A percentile compares a stretch with the other conserved stretches of the same genome.
Conservation (phyloP, 495 filamentous ascomycete species). For the Penicillium coffeae region DNA sequence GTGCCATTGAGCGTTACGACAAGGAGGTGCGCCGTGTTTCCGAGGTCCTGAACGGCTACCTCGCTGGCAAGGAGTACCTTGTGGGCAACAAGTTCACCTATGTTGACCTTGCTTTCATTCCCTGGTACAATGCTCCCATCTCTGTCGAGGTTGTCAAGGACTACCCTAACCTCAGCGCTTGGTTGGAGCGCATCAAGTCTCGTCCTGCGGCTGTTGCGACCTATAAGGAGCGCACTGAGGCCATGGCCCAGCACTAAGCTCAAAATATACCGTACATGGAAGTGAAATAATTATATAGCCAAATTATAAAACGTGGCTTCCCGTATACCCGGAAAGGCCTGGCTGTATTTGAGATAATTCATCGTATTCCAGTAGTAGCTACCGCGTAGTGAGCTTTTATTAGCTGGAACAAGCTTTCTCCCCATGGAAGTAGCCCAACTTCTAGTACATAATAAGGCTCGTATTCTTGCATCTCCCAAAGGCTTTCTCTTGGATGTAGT, state of each 20-base stretch:
- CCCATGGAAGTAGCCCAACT: too few species aligned
- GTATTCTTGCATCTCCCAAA: too few species aligned
- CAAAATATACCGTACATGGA: neutral
- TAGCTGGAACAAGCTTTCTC: too few species aligned
- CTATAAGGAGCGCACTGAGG: slow-evolving; percentile 31
- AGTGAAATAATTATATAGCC: neutral
- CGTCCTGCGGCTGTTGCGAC: slow-evolving; percentile 39
- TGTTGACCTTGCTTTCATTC: slow-evolving; percentile 56
- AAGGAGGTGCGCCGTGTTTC: slow-evolving; percentile 59
- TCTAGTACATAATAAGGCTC: too few species aligned
- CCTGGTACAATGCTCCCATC: slow-evolving; percentile 42
- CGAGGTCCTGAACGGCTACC: slow-evolving; percentile 51
- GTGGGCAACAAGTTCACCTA: slow-evolving; percentile 57
- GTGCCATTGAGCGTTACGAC: slow-evolving; percentile 55
- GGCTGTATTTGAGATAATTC: too few species aligned
- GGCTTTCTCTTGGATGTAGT: too few species aligned
- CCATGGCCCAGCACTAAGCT: neutral
- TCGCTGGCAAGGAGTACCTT: slow-evolving; percentile 52
- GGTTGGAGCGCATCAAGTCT: slow-evolving; percentile 39
- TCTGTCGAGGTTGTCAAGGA: slow-evolving; percentile 32
- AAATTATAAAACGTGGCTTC: too few species aligned
- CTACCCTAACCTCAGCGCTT: slow-evolving; percentile 37
- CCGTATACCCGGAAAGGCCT: too few species aligned
- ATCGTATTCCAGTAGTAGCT: too few species aligned
- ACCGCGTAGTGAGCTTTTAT: too few species aligned